Evolutionary conservation across 768 basidiomycete species (phyloP), one percentile per base, ranked within the genome.

Genomic region (Russula virescens): DNA sequence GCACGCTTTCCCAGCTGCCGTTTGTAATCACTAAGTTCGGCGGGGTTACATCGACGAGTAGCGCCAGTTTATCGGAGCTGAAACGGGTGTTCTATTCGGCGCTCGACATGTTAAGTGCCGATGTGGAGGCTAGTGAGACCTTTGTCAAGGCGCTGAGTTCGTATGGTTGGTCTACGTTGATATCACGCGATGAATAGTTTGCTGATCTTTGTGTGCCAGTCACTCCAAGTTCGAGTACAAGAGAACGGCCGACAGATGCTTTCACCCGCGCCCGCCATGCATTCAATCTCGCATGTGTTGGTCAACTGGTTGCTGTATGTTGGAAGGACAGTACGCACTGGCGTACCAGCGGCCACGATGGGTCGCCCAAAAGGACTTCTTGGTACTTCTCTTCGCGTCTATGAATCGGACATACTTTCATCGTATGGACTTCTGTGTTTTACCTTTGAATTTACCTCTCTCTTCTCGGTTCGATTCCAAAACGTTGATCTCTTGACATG

Each of bases 11-110:
- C 13, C 80, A 84, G 69, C 77, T 92, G 21, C 84, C 90, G 2
- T 91, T 91, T 68, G 81, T 93, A 52, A 83, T 93, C 9, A 83
- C 86, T 10, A 84, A 88, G 68, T 92, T 94, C 66, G 92, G 92
- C 2, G 88, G 89, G 9, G 78, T 88, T 26, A 80, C 83, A 3
- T 79, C 81, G 1, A 78, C 81, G 0, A 76, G 75, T 18, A 73
- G 74, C 21, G 79, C 79, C 23, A 82, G 86, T 3, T 88, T 95
- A 69, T 69, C 78, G 28, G 88, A 93, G 68, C 79, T 94, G 46
- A 86, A 87, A 67, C 83, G 83, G 68, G 82, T 81, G 1, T 89
- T 91, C 67, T 92, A 89, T 71, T 80, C 87, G 34, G 84, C 90
- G 1, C 74, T 94, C 25, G 92, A 95, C 66, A 77, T 94, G 43